phyloP scores from a whole-genome alignment of 805 yeast genomes.

The Kregervanrija delftensis region DNA sequence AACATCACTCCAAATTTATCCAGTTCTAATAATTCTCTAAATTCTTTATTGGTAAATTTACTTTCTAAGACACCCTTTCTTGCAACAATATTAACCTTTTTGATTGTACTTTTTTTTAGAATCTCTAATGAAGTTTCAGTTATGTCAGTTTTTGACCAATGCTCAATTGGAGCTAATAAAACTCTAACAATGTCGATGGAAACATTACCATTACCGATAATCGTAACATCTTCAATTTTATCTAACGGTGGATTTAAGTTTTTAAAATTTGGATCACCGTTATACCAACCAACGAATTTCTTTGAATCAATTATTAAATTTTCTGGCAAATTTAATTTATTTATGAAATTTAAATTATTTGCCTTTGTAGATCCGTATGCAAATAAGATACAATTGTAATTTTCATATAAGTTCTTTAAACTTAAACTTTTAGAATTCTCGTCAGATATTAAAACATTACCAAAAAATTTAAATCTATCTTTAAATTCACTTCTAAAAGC shows the following conservation, averaged over 20 bases:
- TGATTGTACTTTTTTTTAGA: slow-evolving; percentile 49
- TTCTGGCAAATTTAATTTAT: slow-evolving; percentile 14
- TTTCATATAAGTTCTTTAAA: slow-evolving; percentile 39
- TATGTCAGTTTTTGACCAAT: slow-evolving; percentile 71
- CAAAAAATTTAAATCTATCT: slow-evolving; percentile 47
- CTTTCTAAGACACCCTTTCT: slow-evolving; percentile 81
- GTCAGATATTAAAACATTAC: slow-evolving; percentile 58
- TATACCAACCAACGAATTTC: slow-evolving; percentile 93
- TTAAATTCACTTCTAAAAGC: slow-evolving; percentile 19
- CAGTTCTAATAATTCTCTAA: slow-evolving; percentile 73
- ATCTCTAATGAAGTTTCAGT: slow-evolving; percentile 48
- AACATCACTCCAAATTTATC: slow-evolving; percentile 40
- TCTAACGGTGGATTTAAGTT: slow-evolving; percentile 51
- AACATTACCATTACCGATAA: slow-evolving; percentile 96
- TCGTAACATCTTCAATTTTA: slow-evolving; percentile 56
- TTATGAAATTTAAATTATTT: slow-evolving; percentile 41
- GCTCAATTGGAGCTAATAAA: slow-evolving; percentile 49
- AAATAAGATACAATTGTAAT: slow-evolving; percentile 68
- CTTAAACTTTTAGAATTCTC: slow-evolving; percentile 24
- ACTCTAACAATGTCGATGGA: slow-evolving; percentile 87
- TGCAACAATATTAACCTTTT: slow-evolving; percentile 67
- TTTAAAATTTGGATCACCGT: slow-evolving; percentile 68
- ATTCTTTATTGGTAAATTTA: slow-evolving; percentile 88
- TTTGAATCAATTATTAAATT: slow-evolving; percentile 63
- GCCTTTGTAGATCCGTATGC: slow-evolving; percentile 77